Percentiles rank a stretch among this genome's conserved stretches.
These are phyloP conservation scores for Samsoniella hepiali DNA, from an alignment of 2,329 filamentous ascomycete genomes.

Conservation along the genomic window DNA sequence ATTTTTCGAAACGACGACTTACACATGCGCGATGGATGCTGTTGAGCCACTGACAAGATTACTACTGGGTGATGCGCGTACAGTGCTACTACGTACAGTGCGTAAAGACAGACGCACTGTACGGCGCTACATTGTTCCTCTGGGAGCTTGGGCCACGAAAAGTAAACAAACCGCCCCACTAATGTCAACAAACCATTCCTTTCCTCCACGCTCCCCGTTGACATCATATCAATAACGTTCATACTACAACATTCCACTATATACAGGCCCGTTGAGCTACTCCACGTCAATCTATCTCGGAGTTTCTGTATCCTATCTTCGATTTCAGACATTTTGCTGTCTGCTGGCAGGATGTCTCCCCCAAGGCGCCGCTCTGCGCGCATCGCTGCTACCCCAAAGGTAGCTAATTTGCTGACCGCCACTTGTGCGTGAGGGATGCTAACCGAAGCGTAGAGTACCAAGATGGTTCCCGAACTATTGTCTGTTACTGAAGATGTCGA, in stretches of 20 bases:
- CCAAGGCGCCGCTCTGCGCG: conserved; percentile 45
- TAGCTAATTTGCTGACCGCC: conserved; percentile 26
- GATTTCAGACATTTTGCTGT: conserved; percentile 20
- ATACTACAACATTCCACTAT: conserved; percentile 19
- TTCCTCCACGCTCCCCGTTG: conserved; percentile 19
- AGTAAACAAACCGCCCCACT: conserved; percentile 28
- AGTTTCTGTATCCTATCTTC: neutral
- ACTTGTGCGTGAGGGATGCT: neutral
- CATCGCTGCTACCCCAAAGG: conserved; percentile 39
- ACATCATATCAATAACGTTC: conserved; percentile 24
- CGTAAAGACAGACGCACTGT: neutral
- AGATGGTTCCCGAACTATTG: conserved; percentile 34
- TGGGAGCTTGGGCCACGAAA: conserved; percentile 21
- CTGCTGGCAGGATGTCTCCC: conserved; percentile 35
- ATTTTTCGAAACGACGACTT: neutral
- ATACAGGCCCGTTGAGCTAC: conserved; percentile 12
- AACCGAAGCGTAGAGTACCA: conserved; percentile 25
- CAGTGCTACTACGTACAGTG: neutral
- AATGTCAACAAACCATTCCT: conserved; percentile 24
- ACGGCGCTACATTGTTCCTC: conserved; percentile 15
- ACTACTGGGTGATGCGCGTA: neutral
- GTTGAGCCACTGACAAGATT: neutral
- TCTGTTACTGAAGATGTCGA: conserved; percentile 46
- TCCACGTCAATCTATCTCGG: conserved; percentile 15
- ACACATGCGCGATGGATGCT: neutral